Percentiles rank a stretch among this genome's conserved stretches.
These are phyloP conservation scores for Scheffersomyces insectosa DNA, from an alignment of 1,139 yeast species.

Conservation along the genomic window DNA sequence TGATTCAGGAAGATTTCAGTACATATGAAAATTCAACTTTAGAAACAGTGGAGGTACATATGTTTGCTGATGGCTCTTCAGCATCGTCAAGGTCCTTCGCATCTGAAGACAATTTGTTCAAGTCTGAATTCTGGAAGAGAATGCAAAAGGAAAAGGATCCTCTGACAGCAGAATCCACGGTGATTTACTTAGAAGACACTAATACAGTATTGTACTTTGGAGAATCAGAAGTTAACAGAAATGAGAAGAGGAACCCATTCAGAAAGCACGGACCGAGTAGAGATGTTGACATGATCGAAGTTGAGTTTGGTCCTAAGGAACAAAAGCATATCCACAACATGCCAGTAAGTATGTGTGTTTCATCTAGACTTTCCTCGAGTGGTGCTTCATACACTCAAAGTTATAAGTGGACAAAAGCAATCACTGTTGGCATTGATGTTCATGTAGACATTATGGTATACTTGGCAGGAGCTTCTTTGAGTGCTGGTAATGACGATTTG, in stretches of 20 bases:
- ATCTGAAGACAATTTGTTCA: conserved; percentile 9
- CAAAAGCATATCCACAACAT: conserved; percentile 4
- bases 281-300: conserved; percentile 17
- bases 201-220: conserved; percentile 14
- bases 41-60: background rate
- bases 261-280: conserved; percentile 3
- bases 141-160: conserved; percentile 12
- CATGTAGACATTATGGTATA: conserved; percentile 7
- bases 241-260: background rate
- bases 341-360: conserved; percentile 20
- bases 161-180: conserved; percentile 12
- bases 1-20: no score
- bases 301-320: conserved; percentile 16
- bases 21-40: background rate
- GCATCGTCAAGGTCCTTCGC: conserved; percentile 5
- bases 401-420: conserved; percentile 9
- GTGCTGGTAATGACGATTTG: conserved; percentile 12
- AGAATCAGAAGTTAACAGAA: conserved; percentile 7
- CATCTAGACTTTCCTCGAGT: conserved; percentile 17
- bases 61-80: background rate
- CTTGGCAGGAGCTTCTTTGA: conserved; percentile 11
- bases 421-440: conserved; percentile 9
- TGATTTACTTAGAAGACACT: conserved; percentile 13
- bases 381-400: conserved; percentile 19
- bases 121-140: conserved; percentile 18